Base-by-base conservation (phyloP, 2,329 filamentous ascomycete species). In the Aspergillus sojae region DNA sequence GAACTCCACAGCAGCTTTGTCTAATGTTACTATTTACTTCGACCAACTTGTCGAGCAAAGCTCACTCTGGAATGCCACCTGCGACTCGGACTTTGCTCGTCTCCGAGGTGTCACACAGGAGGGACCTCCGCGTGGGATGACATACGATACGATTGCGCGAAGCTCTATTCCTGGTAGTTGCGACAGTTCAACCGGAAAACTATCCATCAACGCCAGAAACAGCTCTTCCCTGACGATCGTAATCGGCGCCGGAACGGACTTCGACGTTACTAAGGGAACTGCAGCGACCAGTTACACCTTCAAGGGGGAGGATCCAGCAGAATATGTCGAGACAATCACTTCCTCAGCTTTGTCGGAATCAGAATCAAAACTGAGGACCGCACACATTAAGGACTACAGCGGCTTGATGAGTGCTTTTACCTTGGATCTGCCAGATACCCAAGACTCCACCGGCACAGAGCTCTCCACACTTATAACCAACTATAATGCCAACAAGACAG, bases 221-320 rank as follows among this genome's bases (percentile, higher is more conserved):
- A 53, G 50, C 19, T 53, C 50, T 1, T 53, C 50, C 1, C 50
- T 53, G 26, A 53, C 50, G 4, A 65, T 86, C 7, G 74, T 85
- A 0, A 69, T 86, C 19, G 78, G 79, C 5, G 80, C 77, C 1
- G 78, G 73, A 7, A 69, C 71, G 1, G 78, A 86, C 62, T 87
- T 84, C 60, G 83, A 86, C 55, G 74, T 81, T 59, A 81, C 75
- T 4, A 81, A 82, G 39, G 85, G 85, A 1, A 84, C 80, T 54
- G 72, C 76, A 0, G 75, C 74, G 19, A 69, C 68, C 62, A 69
- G 74, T 12, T 86, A 80, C 69, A 83, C 81, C 0, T 87, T 85
- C 71, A 78, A 75, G 41, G 84, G 84, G 2, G 70, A 70, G 1
- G 81, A 86, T 62, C 84, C 85, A 1, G 75, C 68, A 0, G 52